These are phyloP conservation scores for Rhizophagus prolifer DNA, from an alignment of 192 early-diverging fungal genomes.

Conservation along the genomic window DNA sequence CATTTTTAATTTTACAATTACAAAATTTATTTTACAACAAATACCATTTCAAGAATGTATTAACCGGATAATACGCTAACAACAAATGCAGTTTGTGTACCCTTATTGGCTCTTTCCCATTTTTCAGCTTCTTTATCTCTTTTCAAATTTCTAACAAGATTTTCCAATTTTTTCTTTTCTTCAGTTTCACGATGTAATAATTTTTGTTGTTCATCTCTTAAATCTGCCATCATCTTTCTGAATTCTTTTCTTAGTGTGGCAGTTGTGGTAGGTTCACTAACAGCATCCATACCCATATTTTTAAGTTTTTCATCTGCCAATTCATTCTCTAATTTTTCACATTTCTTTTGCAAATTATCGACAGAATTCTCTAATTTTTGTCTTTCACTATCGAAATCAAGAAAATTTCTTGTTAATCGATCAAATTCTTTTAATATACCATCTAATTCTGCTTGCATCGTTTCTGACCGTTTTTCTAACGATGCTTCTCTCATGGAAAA, in stretches of 20 bases:
- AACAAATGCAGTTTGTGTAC: constrained; percentile 26
- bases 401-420: constrained; percentile 39
- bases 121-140: constrained; percentile 39
- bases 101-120: constrained; percentile 20
- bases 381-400: constrained; percentile 42
- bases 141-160: constrained; percentile 41
- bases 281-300: constrained; percentile 32
- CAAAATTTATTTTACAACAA: too few species aligned
- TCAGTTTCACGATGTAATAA: constrained; percentile 45
- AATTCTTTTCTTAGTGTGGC: constrained; percentile 56
- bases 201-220: constrained; percentile 52
- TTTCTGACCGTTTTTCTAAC: constrained; percentile 33
- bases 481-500: constrained; percentile 34
- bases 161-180: constrained; percentile 50
- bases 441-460: constrained; percentile 40
- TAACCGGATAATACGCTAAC: neutral
- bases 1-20: too few species aligned
- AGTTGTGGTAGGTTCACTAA: constrained; percentile 34
- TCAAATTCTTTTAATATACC: constrained; percentile 46
- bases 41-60: too few species aligned
- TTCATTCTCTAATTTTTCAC: constrained; percentile 35
- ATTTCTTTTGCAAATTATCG: constrained; percentile 33
- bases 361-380: constrained; percentile 36
- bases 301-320: constrained; percentile 41
- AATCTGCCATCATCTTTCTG: constrained; percentile 48